These are phyloP conservation scores for Aureoboletus auriporus DNA, from an alignment of 768 basidiomycete genomes.

Conservation along the genomic window DNA sequence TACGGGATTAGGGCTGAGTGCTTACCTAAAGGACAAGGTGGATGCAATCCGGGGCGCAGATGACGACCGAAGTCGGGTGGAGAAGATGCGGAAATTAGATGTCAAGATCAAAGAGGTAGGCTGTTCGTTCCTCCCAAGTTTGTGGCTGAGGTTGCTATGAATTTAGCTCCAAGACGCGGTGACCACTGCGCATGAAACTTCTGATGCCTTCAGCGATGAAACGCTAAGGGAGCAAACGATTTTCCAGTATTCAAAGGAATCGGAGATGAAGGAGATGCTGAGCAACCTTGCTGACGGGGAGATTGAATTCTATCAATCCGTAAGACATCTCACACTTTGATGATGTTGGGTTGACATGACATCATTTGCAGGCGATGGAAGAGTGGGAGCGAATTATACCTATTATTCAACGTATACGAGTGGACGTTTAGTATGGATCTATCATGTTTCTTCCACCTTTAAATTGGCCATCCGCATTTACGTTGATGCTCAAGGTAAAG, in stretches of 20 bases:
- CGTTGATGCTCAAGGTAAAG: neutral
- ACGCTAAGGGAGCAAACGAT: conserved; percentile 86
- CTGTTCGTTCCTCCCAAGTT: neutral
- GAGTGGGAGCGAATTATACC: conserved; percentile 97
- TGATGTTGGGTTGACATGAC: conserved; percentile 4
- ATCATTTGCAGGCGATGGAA: conserved; percentile 71
- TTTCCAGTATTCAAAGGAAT: conserved; percentile 87
- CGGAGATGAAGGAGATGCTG: conserved; percentile 97
- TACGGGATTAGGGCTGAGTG: conserved; percentile 77
- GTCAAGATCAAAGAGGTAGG: conserved; percentile 90
- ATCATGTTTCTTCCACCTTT: conserved; percentile 11
- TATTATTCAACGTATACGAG: conserved; percentile 88
- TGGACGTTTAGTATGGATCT: conserved; percentile 63
- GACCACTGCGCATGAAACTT: conserved; percentile 90
- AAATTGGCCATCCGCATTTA: conserved; percentile 7
- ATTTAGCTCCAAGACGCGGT: conserved; percentile 92
- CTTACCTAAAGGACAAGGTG: conserved; percentile 89
- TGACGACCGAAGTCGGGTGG: conserved; percentile 88
- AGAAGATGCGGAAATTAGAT: conserved; percentile 91
- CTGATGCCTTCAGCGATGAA: conserved; percentile 94
- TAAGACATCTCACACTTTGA: conserved; percentile 28
- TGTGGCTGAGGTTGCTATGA: conserved; percentile 1
- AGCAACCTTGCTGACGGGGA: conserved; percentile 88
- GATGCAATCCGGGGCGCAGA: conserved; percentile 91
- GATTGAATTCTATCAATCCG: conserved; percentile 90